phyloP scores from a whole-genome alignment of 225 moss, liverwort and hornwort species.

The Pseudisothecium myosuroides region DNA sequence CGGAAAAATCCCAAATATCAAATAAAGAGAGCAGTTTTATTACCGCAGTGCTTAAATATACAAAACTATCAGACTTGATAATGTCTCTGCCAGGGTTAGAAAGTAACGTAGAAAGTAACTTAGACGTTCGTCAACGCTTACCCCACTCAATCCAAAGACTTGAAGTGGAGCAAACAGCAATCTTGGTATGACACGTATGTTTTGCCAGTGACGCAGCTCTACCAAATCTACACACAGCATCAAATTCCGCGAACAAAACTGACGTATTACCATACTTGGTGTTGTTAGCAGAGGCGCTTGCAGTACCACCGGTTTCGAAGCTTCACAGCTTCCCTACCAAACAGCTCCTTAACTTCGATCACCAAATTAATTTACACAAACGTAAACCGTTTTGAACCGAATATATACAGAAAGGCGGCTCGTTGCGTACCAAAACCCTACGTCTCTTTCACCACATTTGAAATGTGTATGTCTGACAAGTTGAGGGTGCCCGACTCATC shows the following conservation, averaged over 20 bases:
- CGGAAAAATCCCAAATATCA: no score
- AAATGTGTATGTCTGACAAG: conserved; percentile 22
- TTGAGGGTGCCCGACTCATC: conserved; percentile 50
- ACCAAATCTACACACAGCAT: not conserved
- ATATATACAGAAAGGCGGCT: not conserved
- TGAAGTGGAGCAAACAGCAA: not conserved
- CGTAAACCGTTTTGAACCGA: not conserved
- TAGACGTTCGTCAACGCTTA: not conserved
- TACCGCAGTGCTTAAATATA: not conserved
- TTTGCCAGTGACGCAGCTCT: not conserved
- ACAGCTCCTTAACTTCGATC: not conserved
- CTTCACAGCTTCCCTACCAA: not conserved
- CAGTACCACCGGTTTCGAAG: not conserved
- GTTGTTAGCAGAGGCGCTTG: not conserved
- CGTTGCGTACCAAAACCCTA: not conserved
- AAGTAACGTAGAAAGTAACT: not conserved
- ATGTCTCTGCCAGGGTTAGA: not conserved
- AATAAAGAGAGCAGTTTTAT: not conserved
- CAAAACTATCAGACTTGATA: not conserved
- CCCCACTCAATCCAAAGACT: not conserved
- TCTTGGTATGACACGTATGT: not conserved
- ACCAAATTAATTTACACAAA: not conserved
- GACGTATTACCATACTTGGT: not conserved
- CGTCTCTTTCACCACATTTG: not conserved
- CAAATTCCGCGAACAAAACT: not conserved